Base-by-base conservation (phyloP, 1,139 yeast species). In the Magnusiomyces magnusii region DNA sequence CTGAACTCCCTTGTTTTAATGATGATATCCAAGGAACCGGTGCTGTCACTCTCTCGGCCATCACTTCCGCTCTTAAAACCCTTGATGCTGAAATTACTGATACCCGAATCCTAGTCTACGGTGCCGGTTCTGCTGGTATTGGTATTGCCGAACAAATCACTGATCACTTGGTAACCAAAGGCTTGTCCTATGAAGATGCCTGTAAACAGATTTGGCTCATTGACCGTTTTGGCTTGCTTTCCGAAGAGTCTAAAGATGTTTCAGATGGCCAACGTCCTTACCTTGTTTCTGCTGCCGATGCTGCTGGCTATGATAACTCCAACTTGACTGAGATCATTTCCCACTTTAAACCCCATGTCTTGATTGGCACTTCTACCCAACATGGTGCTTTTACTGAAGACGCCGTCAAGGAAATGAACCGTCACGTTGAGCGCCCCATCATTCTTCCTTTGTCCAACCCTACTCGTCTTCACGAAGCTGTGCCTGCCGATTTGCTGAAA, bases 1-100 rank as follows among this genome's bases (percentile, higher is more conserved):
- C 80, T 63, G 76, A 79, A 62, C 70, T 90, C 47, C 90, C 97
- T 19, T 91, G 97, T 67, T 92, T 93, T 78, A 93, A 92, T 72
- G 99, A 92, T 75, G 99, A 92, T 72, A 92, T 93, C 67, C 98
- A 92, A 77, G 99, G 99, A 66, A 92, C 99, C 19, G 98, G 98
- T 67, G 98, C 98, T 47, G 99, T 92, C 61, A 97, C 93, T 3
- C 86, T 90, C 87, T 95, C 97, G 21, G 91, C 97, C 1, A 82
- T 92, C 75, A 81, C 90, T 62, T 96, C 97, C 24, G 98, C 95
- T 25, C 78, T 90, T 69, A 83, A 85, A 71, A 86, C 81, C 69
- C 81, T 93, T 21, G 76, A 85, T 64, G 80, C 86, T 68, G 76
- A 85, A 51, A 78, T 92, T 65, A 74, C 83, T 55, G 93, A 89